phyloP scores from a whole-genome alignment of 2,329 filamentous ascomycete species.

The Pezicula radicicola region DNA sequence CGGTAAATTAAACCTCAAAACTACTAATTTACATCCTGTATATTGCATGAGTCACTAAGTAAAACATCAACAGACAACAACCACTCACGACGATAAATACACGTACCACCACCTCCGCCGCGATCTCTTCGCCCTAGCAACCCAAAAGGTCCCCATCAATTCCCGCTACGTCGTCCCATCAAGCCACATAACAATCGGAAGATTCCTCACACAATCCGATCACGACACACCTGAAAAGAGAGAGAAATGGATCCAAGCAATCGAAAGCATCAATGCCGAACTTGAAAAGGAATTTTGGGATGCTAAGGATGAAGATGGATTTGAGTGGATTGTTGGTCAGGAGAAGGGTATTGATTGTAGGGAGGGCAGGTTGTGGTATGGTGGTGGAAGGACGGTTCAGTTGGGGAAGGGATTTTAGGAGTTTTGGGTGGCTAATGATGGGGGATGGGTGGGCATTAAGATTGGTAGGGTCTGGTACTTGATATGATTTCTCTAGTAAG shows the following conservation, averaged over 20 bases:
- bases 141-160: constrained; percentile 63
- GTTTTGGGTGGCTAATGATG: background rate
- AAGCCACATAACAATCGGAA: constrained; percentile 82
- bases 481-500: no score
- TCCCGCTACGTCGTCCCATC: constrained; percentile 86
- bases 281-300: constrained; percentile 69
- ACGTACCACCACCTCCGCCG: constrained; percentile 89
- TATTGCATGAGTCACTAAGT: constrained; percentile 7
- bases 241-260: constrained; percentile 59
- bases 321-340: constrained; percentile 86
- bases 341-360: constrained; percentile 77
- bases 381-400: constrained; percentile 69
- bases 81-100: constrained; percentile 58
- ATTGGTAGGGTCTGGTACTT: no score
- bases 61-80: constrained; percentile 10
- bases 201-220: constrained; percentile 71
- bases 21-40: constrained; percentile 14
- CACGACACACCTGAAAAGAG: constrained; percentile 51
- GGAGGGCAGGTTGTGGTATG: constrained; percentile 82
- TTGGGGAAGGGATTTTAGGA: constrained; percentile 57
- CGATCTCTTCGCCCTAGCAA: constrained; percentile 66
- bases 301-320: constrained; percentile 37
- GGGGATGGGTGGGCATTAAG: no score
- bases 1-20: no score
- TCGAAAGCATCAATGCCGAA: constrained; percentile 77